Percentiles rank a stretch among this genome's conserved stretches.
These are phyloP conservation scores for Dioscorea cayenensis DNA, from an alignment of 116 monocot genomes.

Conservation along the genomic window DNA sequence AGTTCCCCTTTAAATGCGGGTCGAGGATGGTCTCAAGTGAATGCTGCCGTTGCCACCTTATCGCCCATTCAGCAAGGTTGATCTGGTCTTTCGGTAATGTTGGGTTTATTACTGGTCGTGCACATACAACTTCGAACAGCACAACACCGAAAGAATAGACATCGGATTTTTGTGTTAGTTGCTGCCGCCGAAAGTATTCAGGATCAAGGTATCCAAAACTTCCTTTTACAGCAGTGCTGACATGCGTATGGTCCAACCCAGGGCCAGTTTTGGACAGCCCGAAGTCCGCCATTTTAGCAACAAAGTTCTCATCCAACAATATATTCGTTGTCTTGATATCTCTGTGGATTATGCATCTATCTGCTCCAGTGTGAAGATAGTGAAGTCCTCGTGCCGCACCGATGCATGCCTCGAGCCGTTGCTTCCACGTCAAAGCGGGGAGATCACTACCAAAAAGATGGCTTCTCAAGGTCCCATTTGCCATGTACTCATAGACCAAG, in stretches of 20 bases:
- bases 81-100: conserved; percentile 66
- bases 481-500: conserved; percentile 83
- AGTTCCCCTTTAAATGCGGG: conserved; percentile 28
- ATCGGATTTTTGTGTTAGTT: conserved; percentile 69
- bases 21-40: conserved; percentile 40
- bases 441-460: conserved; percentile 52
- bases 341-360: conserved; percentile 56
- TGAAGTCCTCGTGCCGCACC: conserved; percentile 73
- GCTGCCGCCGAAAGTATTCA: conserved; percentile 65
- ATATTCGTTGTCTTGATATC: conserved; percentile 84
- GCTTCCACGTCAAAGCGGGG: conserved; percentile 53
- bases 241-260: conserved; percentile 57
- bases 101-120: conserved; percentile 67
- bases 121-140: conserved; percentile 65
- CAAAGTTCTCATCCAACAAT: conserved; percentile 47
- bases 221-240: conserved; percentile 74
- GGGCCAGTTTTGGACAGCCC: conserved; percentile 68
- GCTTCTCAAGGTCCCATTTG: conserved; percentile 61
- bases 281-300: conserved; percentile 72
- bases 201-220: conserved; percentile 79
- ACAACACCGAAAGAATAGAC: conserved; percentile 85
- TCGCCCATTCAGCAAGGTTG: conserved; percentile 72
- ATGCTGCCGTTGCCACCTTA: conserved; percentile 33
- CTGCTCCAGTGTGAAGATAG: conserved; percentile 72
- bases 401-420: conserved; percentile 57